Evolutionary conservation across 495 filamentous ascomycete genomes (phyloP), one percentile per base, ranked within the genome.

Genomic region (Aspergillus leporis): DNA sequence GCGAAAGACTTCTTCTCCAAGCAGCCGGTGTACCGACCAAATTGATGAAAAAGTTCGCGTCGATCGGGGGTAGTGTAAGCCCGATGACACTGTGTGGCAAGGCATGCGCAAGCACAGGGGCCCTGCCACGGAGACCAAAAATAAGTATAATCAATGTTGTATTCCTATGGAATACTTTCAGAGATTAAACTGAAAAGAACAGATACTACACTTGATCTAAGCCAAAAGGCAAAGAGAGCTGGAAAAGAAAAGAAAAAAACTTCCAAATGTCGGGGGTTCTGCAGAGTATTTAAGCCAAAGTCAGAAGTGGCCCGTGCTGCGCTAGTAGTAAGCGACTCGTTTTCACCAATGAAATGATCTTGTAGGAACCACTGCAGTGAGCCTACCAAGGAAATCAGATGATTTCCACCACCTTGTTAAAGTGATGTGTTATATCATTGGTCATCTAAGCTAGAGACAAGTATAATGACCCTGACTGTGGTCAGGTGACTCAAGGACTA

Each of bases 141-240:
- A 92, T 91, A 80, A 82, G 86, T 83, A 84, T 90, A 92, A 92
- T 90, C 86, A 87, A 81, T 81, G 84, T 82, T 88, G 82, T 83
- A 78, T 80, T 80, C 85, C 79, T 76, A 22, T 88, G 84, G 85
- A 74, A 77, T 70, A 79, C 79, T 83, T 84, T 83, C 81, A 84
- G 81, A 83, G 80, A 83, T 93, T 92, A 93, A 91, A 93, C 89
- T 93, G 88, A 92, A 92, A 93, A 95, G 91, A 95, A 95, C 91
- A 95, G 91, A 94, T 96, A 94, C 90, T 93, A 94, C 90, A 94
- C 91, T 93, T 93, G 91, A 94, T 93, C 90, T 94, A 76, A 80
- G 81, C 79, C 75, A 80, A 78, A 74, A 74, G 79, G 74, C 76
- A 82, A 82, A 78, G 80, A 83, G 78, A 83, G 77, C 77, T 82